Evolutionary conservation across 345 rosid genomes (phyloP).

Genomic region (Gossypium arboreum): DNA sequence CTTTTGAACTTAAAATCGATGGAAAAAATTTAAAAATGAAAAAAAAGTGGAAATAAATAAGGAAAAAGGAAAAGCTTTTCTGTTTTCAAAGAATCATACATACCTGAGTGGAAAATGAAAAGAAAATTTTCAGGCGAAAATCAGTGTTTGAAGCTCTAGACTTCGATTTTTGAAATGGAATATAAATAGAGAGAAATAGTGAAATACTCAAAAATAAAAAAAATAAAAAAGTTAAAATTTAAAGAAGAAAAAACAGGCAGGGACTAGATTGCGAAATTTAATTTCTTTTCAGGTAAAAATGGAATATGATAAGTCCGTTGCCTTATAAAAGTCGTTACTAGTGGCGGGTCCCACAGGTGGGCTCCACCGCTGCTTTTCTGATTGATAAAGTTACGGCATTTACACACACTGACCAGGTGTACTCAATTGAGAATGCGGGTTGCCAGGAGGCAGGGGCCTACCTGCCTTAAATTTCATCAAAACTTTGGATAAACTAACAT

Average conservation of each 20-base stretch:
- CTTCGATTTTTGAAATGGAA: not conserved
- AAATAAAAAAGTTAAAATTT: too few species aligned
- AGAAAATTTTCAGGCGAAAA: not conserved
- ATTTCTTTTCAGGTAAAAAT: not conserved
- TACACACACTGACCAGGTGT: not conserved
- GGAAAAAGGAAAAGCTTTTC: not conserved
- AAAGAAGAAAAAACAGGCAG: not conserved
- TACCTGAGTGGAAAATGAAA: not conserved
- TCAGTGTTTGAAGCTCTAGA: not conserved
- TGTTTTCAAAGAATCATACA: too few species aligned
- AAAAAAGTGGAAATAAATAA: not conserved
- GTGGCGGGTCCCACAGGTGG: not conserved
- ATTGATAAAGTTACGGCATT: not conserved
- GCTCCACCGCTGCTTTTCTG: not conserved
- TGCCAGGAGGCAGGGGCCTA: not conserved
- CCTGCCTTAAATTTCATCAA: too few species aligned
- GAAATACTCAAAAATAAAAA: too few species aligned
- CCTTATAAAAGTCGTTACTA: not conserved
- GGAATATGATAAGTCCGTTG: not conserved
- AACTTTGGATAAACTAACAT: too few species aligned
- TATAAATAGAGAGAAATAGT: not conserved
- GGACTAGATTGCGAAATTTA: not conserved
- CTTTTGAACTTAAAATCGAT: not conserved
- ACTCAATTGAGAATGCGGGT: not conserved
- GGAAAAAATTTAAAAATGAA: not conserved